A percentile compares a stretch with the other conserved stretches of the same genome.
These are phyloP conservation scores for Chernovozyma sophiae-reginae DNA, from an alignment of 1,139 yeast species.

Conservation along the genomic window DNA sequence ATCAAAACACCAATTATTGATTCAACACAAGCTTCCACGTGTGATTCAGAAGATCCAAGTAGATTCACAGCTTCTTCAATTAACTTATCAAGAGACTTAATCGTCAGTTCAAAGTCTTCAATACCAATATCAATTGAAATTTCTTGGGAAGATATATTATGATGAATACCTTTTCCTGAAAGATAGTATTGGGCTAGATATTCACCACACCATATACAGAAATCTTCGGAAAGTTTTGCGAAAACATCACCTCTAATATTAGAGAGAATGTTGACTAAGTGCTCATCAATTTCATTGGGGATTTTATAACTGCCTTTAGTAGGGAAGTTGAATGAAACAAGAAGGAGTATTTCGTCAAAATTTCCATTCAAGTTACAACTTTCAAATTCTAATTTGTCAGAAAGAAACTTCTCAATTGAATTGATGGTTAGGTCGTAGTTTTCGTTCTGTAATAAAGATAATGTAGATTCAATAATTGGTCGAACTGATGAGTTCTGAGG, in stretches of 20 bases:
- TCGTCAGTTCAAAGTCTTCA: slow-evolving; percentile 9
- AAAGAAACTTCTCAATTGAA: slow-evolving; percentile 18
- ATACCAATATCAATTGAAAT: slow-evolving; percentile 10
- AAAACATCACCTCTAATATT: slow-evolving; percentile 6
- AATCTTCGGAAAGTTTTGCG: slow-evolving; percentile 8
- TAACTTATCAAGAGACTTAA: slow-evolving; percentile 14
- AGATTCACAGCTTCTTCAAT: slow-evolving; percentile 4
- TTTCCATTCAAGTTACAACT: slow-evolving; percentile 7
- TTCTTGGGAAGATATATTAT: slow-evolving; percentile 7
- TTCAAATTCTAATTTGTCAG: slow-evolving; percentile 10
- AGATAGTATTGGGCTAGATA: slow-evolving; percentile 40
- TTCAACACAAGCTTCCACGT: slow-evolving; percentile 30
- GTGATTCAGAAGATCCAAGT: slow-evolving; percentile 5
- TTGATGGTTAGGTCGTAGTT: not conserved
- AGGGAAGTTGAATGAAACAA: slow-evolving; percentile 19
- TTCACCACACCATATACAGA: slow-evolving; percentile 39
- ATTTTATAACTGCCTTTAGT: not conserved
- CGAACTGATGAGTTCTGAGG: not conserved
- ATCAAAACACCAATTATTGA: slow-evolving; percentile 35
- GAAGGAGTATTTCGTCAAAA: slow-evolving; percentile 8
- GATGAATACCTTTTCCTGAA: slow-evolving; percentile 9
- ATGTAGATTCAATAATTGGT: not conserved
- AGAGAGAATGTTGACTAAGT: slow-evolving; percentile 21
- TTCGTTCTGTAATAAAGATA: not conserved
- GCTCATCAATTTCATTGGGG: not conserved